phyloP scores from a whole-genome alignment of 306 rosid genomes.

The Sicyos edulis region DNA sequence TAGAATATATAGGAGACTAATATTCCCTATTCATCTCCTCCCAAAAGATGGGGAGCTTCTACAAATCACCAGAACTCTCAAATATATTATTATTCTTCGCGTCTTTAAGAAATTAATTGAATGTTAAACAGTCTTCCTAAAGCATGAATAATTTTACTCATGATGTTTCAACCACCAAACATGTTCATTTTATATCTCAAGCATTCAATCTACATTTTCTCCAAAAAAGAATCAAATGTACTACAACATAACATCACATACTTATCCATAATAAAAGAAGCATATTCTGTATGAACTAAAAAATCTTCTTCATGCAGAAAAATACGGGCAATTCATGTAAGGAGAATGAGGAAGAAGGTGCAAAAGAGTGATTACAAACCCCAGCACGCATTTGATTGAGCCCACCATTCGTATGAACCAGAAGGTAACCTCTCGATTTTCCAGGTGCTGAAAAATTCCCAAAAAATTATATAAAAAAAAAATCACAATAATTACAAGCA shows the following conservation, averaged over 20 bases:
- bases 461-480: constrained; percentile 16
- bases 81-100: too few species aligned
- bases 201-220: neutral
- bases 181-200: neutral
- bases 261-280: neutral
- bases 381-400: constrained; percentile 98
- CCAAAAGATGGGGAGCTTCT: too few species aligned
- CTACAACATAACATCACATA: neutral
- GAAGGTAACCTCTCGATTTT: constrained; percentile 65
- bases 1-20: neutral
- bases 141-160: neutral
- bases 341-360: neutral
- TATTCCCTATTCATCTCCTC: neutral
- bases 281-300: neutral
- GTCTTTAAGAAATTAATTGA: neutral
- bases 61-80: too few species aligned
- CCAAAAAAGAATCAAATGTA: neutral
- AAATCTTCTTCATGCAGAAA: neutral
- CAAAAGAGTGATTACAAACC: constrained; percentile 40
- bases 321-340: neutral
- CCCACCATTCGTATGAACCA: constrained; percentile 90
- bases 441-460: constrained; percentile 48
- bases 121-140: neutral
- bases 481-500: neutral
- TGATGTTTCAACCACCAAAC: constrained; percentile 15